A percentile compares a stretch with the other conserved stretches of the same genome.
Conservation (phyloP, 306 rosid species). For the Cucurbita maxima region DNA sequence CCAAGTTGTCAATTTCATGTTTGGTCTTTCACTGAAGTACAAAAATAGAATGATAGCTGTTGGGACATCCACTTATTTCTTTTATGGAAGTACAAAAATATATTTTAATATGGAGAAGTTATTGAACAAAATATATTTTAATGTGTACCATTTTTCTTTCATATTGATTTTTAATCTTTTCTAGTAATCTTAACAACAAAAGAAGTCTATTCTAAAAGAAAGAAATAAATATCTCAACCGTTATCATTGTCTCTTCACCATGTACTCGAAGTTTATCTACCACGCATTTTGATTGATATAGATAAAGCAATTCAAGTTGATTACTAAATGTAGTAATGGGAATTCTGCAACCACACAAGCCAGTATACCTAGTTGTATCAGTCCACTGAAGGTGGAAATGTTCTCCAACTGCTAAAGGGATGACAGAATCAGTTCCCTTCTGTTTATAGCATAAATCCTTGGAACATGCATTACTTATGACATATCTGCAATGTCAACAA, state of each 20-base stretch:
- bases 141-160: not conserved
- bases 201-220: not conserved
- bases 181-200: not conserved
- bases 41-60: too few relatives aligned
- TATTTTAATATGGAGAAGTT: not conserved
- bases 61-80: too few relatives aligned
- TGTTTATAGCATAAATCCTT: constrained; percentile 69
- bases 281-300: not conserved
- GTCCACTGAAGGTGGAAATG: constrained; percentile 95
- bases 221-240: not conserved
- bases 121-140: not conserved
- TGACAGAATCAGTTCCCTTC: constrained; percentile 56
- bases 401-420: constrained; percentile 42
- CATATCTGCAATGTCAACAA: constrained; percentile 47
- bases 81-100: not conserved
- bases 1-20: not conserved
- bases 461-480: constrained; percentile 89
- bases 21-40: not conserved
- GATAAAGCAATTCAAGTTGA: not conserved
- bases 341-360: not conserved
- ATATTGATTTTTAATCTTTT: not conserved
- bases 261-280: not conserved
- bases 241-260: not conserved
- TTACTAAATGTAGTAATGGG: not conserved
- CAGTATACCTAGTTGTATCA: constrained; percentile 49